Conservation (phyloP, 768 basidiomycete species). For the Lactarius akahatsu region DNA sequence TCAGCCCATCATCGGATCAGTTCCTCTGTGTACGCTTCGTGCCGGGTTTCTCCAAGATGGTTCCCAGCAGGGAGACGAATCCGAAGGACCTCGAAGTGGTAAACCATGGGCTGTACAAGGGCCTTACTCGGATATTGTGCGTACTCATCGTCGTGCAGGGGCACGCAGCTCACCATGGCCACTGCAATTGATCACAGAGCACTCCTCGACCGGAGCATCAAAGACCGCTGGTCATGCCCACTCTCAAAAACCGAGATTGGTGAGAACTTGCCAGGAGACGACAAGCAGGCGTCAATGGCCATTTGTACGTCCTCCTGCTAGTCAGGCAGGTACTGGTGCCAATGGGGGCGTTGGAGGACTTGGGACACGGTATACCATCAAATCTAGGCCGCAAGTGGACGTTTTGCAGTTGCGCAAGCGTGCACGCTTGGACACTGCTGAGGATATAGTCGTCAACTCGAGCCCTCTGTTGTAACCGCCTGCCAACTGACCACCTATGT, state of each 20-base stretch:
- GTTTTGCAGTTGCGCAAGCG: slow-evolving; percentile 56
- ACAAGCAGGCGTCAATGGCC: slow-evolving; percentile 43
- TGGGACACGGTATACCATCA: slow-evolving; percentile 67
- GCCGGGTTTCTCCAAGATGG: too few species aligned
- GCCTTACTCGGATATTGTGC: too few species aligned
- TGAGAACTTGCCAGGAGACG: slow-evolving; percentile 71
- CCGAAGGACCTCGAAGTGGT: too few species aligned
- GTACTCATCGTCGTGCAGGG: slow-evolving; percentile 33
- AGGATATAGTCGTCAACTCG: slow-evolving; percentile 31
- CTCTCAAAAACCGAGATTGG: slow-evolving; percentile 90
- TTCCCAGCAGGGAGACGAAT: too few species aligned
- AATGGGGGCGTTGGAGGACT: slow-evolving; percentile 79
- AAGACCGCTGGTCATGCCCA: slow-evolving; percentile 79
- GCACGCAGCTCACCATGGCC: slow-evolving; percentile 75
- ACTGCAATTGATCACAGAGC: slow-evolving; percentile 40
- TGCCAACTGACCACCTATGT: too few species aligned
- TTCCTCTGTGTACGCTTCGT: too few species aligned
- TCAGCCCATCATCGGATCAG: too few species aligned
- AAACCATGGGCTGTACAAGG: too few species aligned
- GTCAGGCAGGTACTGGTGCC: slow-evolving; percentile 51
- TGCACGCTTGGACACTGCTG: slow-evolving; percentile 30
- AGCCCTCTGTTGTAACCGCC: slow-evolving; percentile 32
- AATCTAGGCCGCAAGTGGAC: slow-evolving; percentile 56
- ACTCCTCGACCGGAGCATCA: slow-evolving; percentile 48
- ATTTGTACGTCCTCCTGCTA: slow-evolving; percentile 58